phyloP scores from a whole-genome alignment of 1,284 basidiomycete genomes.

The Heterobasidion annosum region DNA sequence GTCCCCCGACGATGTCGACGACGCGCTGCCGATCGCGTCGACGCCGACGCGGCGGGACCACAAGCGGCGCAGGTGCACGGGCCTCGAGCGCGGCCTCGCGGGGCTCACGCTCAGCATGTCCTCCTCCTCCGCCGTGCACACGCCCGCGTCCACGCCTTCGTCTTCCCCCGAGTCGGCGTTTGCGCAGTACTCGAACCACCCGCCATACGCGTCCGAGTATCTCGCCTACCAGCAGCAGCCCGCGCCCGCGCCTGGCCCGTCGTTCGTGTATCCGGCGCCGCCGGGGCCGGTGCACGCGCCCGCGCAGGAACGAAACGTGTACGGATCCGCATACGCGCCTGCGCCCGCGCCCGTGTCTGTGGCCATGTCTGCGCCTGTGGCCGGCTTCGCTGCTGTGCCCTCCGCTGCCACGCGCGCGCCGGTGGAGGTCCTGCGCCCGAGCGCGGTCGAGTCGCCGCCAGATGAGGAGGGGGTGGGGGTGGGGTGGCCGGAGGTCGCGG shows the following conservation, averaged over 20 bases:
- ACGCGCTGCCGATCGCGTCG: neutral
- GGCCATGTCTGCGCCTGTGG: too few relatives aligned
- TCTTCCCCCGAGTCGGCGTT: too few relatives aligned
- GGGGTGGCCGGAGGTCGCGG: conserved; percentile 21
- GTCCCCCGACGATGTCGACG: neutral
- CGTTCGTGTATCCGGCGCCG: neutral
- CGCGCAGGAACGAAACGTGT: too few relatives aligned
- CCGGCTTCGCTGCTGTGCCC: neutral
- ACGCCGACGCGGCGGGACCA: too few relatives aligned
- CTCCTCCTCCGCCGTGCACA: conserved; percentile 1
- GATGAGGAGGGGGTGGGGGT: conserved; percentile 25
- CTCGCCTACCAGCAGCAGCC: neutral
- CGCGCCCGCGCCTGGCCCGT: neutral
- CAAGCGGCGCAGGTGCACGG: conserved; percentile 41
- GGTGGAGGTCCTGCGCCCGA: conserved; percentile 38
- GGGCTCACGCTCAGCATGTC: conserved; percentile 31
- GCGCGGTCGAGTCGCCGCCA: conserved; percentile 8
- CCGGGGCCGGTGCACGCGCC: too few relatives aligned
- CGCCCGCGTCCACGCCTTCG: neutral
- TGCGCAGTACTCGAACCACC: too few relatives aligned
- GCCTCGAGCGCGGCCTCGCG: conserved; percentile 51
- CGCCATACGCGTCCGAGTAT: neutral
- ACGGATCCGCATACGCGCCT: too few relatives aligned
- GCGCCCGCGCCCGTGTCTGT: too few relatives aligned
- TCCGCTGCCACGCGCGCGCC: conserved; percentile 20